These are phyloP conservation scores for Dictyostelium capitatum DNA, from an alignment of 78 protist species.

Conservation along the genomic window DNA sequence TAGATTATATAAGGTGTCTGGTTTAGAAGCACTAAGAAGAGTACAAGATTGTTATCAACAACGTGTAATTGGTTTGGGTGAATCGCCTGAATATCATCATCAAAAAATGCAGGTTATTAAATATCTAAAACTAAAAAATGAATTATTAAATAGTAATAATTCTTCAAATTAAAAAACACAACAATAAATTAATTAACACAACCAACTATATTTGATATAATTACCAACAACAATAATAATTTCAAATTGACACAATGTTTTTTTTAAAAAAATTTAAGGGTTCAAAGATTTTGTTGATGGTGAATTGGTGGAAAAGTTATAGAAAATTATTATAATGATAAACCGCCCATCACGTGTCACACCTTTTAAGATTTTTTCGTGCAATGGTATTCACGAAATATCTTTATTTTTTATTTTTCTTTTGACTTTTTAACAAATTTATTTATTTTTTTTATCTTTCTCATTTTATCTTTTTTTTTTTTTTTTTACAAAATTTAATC, in stretches of 20 bases:
- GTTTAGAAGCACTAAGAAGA: constrained; percentile 63
- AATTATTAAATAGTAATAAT: background rate
- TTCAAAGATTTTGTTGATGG: too few relatives aligned
- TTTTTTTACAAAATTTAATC: background rate
- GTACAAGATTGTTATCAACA: constrained; percentile 73
- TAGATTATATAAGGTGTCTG: constrained; percentile 64
- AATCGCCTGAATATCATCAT: constrained; percentile 73
- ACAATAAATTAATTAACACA: background rate
- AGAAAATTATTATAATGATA: too few relatives aligned
- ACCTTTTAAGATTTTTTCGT: too few relatives aligned
- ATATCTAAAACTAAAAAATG: constrained; percentile 34
- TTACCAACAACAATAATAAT: background rate
- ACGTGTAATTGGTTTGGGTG: constrained; percentile 64
- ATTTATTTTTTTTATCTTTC: background rate
- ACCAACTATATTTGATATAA: too few relatives aligned
- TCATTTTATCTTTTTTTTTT: background rate
- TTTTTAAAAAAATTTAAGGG: too few relatives aligned
- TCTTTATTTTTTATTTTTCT: too few relatives aligned
- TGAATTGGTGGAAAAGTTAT: too few relatives aligned
- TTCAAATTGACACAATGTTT: too few relatives aligned
- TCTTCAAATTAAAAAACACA: background rate
- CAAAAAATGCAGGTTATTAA: constrained; percentile 74
- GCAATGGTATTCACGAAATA: too few relatives aligned
- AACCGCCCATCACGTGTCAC: too few relatives aligned
- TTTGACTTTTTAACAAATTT: too few relatives aligned